These are phyloP conservation scores for Solanum chiquidenum DNA, from an alignment of 257 asterid species.

Conservation along the genomic window DNA sequence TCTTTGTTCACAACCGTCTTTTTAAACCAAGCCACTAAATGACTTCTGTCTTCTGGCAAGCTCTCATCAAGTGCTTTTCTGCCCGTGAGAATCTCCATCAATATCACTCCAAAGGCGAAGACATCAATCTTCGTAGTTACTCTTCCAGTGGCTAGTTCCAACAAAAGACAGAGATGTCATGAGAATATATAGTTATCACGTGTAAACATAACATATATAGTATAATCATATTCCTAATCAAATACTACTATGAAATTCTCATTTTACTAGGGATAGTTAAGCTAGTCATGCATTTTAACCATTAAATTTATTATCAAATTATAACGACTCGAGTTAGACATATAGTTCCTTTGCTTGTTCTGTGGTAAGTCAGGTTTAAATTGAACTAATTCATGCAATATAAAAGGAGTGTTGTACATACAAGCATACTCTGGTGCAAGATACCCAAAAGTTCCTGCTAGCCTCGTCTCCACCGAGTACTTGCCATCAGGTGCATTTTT, in stretches of 20 bases:
- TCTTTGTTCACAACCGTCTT: conserved; percentile 31
- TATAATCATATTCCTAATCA: neutral
- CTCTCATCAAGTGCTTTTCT: conserved; percentile 59
- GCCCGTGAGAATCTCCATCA: conserved; percentile 80
- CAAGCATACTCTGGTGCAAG: conserved; percentile 96
- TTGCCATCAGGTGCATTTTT: conserved; percentile 56
- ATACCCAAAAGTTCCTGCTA: conserved; percentile 95
- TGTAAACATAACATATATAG: neutral
- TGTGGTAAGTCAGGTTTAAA: neutral
- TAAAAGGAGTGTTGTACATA: conserved; percentile 8
- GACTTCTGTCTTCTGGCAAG: conserved; percentile 49
- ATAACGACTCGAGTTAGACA: neutral
- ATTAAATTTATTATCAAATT: neutral
- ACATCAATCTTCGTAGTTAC: conserved; percentile 83
- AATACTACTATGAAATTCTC: neutral
- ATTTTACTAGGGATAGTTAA: neutral
- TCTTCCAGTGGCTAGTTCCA: conserved; percentile 66
- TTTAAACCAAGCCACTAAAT: conserved; percentile 70
- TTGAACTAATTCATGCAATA: neutral
- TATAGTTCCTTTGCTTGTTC: neutral
- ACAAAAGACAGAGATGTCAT: neutral
- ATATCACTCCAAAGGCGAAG: conserved; percentile 72
- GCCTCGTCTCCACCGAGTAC: conserved; percentile 49
- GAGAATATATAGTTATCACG: neutral
- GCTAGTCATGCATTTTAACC: neutral